A percentile compares a stretch with the other conserved stretches of the same genome.
These are phyloP conservation scores for Boletus rufocinnamomeus DNA, from an alignment of 768 basidiomycete species.

Conservation along the genomic window DNA sequence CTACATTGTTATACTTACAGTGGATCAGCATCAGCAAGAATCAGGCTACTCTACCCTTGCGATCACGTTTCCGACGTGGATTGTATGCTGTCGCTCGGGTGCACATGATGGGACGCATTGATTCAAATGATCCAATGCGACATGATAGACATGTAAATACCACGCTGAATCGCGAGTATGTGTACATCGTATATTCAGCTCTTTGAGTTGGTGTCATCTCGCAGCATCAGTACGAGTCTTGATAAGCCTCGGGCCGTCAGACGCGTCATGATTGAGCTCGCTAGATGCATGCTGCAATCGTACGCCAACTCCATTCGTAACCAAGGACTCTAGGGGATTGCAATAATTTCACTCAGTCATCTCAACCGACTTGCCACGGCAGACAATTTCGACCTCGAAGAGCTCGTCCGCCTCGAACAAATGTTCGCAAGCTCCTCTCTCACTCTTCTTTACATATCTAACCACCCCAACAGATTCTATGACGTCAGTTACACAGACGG, in stretches of 20 bases:
- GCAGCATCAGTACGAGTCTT: not conserved
- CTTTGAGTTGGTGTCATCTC: not conserved
- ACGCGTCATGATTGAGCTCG: no score
- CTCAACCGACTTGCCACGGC: constrained; percentile 13
- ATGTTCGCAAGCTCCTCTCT: constrained; percentile 40
- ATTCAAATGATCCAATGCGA: not conserved
- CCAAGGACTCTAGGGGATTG: no score
- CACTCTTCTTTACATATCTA: not conserved
- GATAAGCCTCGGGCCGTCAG: no score
- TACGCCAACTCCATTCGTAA: no score
- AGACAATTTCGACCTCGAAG: constrained; percentile 54
- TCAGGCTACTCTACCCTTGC: not conserved
- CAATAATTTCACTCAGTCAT: not conserved
- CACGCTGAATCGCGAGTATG: not conserved
- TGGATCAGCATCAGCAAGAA: not conserved
- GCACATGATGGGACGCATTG: not conserved
- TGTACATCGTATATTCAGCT: not conserved
- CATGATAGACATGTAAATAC: not conserved
- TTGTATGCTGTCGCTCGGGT: not conserved
- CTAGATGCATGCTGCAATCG: no score
- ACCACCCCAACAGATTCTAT: constrained; percentile 61
- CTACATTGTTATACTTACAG: not conserved
- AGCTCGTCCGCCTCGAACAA: constrained; percentile 63
- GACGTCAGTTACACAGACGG: constrained; percentile 77
- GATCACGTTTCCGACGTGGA: not conserved